phyloP scores from a whole-genome alignment of 1,139 yeast species.

The Candida sp. region DNA sequence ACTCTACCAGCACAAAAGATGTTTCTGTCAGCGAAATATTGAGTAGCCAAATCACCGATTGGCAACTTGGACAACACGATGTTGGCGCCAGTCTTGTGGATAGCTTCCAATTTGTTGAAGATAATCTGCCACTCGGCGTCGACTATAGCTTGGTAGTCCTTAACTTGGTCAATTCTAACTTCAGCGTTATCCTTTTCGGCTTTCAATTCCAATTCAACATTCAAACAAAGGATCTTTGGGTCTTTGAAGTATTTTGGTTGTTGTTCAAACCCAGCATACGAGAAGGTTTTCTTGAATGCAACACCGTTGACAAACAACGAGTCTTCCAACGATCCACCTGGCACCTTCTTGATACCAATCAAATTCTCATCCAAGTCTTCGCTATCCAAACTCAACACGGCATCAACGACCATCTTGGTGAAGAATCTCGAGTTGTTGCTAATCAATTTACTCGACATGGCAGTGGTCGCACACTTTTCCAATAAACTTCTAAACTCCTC shows the following conservation, averaged over 20 bases:
- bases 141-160: slow-evolving; percentile 94
- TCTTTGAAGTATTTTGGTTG: slow-evolving; percentile 86
- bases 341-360: slow-evolving; percentile 93
- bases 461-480: slow-evolving; percentile 95
- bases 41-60: slow-evolving; percentile 98
- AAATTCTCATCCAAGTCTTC: slow-evolving; percentile 85
- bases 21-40: slow-evolving; percentile 94
- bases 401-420: slow-evolving; percentile 96
- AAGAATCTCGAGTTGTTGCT: slow-evolving; percentile 86
- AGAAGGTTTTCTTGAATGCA: slow-evolving; percentile 95
- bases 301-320: slow-evolving; percentile 91
- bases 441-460: slow-evolving; percentile 95
- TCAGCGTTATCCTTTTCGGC: slow-evolving; percentile 99
- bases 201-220: slow-evolving; percentile 94
- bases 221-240: slow-evolving; percentile 85
- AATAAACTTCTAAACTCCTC: slow-evolving; percentile 71
- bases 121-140: slow-evolving; percentile 99
- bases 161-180: slow-evolving; percentile 92
- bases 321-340: slow-evolving; percentile 98
- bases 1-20: slow-evolving; percentile 99
- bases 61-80: slow-evolving; percentile 95
- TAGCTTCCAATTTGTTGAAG: slow-evolving; percentile 81
- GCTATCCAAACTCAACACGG: slow-evolving; percentile 86
- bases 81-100: slow-evolving; percentile 86
- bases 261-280: slow-evolving; percentile 98